A percentile compares a stretch with the other conserved stretches of the same genome.
Conservation (phyloP, 116 monocot species). For the Trichopus zeylanicus region DNA sequence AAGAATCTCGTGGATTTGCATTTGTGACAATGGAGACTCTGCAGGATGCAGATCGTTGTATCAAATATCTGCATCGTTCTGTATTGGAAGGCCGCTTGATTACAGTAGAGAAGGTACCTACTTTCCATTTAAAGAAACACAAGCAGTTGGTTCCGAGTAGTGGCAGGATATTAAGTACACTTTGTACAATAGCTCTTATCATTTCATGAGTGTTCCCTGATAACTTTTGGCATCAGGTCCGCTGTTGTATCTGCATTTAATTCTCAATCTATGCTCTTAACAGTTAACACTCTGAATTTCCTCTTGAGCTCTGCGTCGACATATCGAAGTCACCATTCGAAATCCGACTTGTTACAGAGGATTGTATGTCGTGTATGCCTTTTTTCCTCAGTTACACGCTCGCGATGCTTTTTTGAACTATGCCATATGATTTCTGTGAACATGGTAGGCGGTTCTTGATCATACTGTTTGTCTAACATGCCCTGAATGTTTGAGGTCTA, state of each 20-base stretch:
- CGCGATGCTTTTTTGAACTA: slow-evolving; percentile 5
- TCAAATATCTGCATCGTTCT: slow-evolving; percentile 66
- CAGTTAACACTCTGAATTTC: slow-evolving; percentile 49
- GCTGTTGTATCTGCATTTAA: slow-evolving; percentile 49
- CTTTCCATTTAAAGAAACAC: background rate
- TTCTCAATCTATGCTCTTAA: slow-evolving; percentile 52
- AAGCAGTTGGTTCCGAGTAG: background rate
- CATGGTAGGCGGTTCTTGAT: background rate
- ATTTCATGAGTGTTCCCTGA: slow-evolving; percentile 33
- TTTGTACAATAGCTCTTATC: slow-evolving; percentile 14
- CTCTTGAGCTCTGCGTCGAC: slow-evolving; percentile 49
- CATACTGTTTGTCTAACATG: background rate
- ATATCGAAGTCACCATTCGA: slow-evolving; percentile 34
- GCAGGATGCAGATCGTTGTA: slow-evolving; percentile 69
- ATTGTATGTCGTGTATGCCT: slow-evolving; percentile 47
- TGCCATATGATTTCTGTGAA: background rate
- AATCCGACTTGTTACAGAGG: slow-evolving; percentile 38
- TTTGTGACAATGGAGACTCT: slow-evolving; percentile 77
- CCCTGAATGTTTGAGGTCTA: background rate
- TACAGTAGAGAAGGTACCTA: slow-evolving; percentile 66
- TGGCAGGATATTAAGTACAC: background rate
- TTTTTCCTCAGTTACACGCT: slow-evolving; percentile 6
- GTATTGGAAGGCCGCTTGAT: slow-evolving; percentile 78
- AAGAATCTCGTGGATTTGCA: slow-evolving; percentile 84
- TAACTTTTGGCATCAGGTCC: slow-evolving; percentile 60